Conservation (phyloP, 202 grass and related monocot species). For the Tripidium arundinaceum region DNA sequence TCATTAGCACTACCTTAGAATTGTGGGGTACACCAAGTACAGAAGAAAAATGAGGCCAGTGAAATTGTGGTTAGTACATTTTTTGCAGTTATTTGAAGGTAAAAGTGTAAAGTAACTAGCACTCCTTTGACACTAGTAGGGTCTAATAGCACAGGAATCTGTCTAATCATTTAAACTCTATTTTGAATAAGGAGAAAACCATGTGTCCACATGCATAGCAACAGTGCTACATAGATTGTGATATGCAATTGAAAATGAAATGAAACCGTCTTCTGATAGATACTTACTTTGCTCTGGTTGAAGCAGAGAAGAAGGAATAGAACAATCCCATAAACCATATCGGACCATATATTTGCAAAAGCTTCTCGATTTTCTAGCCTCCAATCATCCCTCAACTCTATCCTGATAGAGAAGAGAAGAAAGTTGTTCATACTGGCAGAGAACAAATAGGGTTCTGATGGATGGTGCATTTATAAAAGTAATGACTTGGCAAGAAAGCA, state of each 20-base stretch:
- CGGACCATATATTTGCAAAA: slow-evolving; percentile 96
- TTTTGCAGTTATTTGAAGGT: neutral
- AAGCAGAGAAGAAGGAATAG: slow-evolving; percentile 91
- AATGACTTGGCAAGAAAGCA: slow-evolving; percentile 19
- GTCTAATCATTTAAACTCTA: neutral
- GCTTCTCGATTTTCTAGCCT: slow-evolving; percentile 87
- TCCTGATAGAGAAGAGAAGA: slow-evolving; percentile 51
- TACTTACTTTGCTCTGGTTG: slow-evolving; percentile 80
- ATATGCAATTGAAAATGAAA: neutral
- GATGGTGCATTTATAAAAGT: slow-evolving; percentile 15
- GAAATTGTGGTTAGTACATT: neutral
- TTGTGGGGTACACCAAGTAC: neutral
- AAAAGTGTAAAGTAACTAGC: neutral
- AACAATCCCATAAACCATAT: slow-evolving; percentile 66
- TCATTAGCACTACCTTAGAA: neutral
- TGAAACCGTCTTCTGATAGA: slow-evolving; percentile 24
- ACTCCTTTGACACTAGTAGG: neutral
- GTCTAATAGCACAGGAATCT: neutral
- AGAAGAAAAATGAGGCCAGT: neutral
- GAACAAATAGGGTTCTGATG: slow-evolving; percentile 15
- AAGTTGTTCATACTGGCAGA: slow-evolving; percentile 3
- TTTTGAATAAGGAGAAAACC: neutral
- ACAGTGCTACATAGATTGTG: neutral
- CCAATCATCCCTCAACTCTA: slow-evolving; percentile 90
- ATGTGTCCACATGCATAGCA: neutral